Percentiles rank a stretch among this genome's conserved stretches.
Evolutionary conservation across 140 eudicot species (phyloP).

Genomic region (Stevia rebaudiana): DNA sequence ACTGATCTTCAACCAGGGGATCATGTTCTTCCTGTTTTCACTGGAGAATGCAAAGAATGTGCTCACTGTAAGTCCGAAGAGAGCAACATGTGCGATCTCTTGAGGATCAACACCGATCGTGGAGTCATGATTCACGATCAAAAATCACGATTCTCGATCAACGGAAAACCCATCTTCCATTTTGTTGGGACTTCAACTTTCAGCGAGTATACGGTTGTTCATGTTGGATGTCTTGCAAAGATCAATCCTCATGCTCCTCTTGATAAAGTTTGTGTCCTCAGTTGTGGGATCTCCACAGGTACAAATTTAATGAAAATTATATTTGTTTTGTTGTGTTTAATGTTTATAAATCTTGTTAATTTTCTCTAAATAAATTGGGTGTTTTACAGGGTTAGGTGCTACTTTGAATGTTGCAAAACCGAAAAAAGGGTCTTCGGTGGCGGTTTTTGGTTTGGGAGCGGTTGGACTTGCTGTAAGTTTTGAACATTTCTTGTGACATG

Average conservation of each 20-base stretch:
- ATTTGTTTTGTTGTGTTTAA: neutral
- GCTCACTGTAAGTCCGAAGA: constrained; percentile 77
- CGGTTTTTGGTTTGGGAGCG: constrained; percentile 73
- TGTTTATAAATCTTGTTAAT: neutral
- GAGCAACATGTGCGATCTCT: constrained; percentile 75
- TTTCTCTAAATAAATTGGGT: neutral
- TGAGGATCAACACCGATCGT: constrained; percentile 75
- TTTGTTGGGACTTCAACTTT: constrained; percentile 80
- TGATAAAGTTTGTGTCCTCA: constrained; percentile 77
- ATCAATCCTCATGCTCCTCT: constrained; percentile 80
- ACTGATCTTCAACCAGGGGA: constrained; percentile 71
- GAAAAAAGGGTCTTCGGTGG: constrained; percentile 55
- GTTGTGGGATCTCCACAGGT: constrained; percentile 91
- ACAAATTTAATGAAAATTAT: neutral
- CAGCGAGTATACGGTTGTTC: constrained; percentile 84
- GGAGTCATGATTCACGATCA: constrained; percentile 71
- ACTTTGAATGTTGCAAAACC: constrained; percentile 75
- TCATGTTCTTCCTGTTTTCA: constrained; percentile 83
- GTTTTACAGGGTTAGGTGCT: constrained; percentile 51
- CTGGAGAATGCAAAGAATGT: constrained; percentile 76
- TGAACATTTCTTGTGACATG: neutral
- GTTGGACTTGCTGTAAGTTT: constrained; percentile 76
- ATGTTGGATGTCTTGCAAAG: constrained; percentile 72
- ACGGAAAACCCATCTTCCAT: constrained; percentile 70
- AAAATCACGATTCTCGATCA: constrained; percentile 56